These are phyloP conservation scores for Orbilia ellipsospora DNA, from an alignment of 2,329 filamentous ascomycete species.

Conservation along the genomic window DNA sequence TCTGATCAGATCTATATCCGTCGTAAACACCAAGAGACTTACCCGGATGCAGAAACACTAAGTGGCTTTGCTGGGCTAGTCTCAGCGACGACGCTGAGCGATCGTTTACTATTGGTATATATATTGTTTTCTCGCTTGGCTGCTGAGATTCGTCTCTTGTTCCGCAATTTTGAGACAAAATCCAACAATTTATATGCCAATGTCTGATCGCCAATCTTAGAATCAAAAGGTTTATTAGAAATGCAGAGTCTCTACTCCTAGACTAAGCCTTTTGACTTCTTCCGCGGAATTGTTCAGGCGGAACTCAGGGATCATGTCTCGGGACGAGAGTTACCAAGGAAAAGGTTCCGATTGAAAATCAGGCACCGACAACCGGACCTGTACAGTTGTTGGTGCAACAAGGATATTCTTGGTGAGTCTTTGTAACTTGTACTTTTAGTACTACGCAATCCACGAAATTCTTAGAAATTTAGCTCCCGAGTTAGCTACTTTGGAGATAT, in stretches of 20 bases:
- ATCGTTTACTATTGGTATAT: too few relatives aligned
- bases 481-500: too few relatives aligned
- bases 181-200: slow-evolving; percentile 2
- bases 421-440: too few relatives aligned
- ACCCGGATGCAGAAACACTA: slow-evolving; percentile 21
- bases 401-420: not conserved
- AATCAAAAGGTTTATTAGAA: not conserved
- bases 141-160: not conserved
- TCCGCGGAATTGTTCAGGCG: not conserved
- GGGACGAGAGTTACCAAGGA: not conserved
- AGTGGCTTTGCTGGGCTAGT: too few relatives aligned
- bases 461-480: too few relatives aligned
- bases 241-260: not conserved
- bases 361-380: not conserved
- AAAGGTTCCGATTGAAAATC: slow-evolving; percentile 6
- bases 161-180: slow-evolving; percentile 2
- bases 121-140: not conserved
- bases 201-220: not conserved
- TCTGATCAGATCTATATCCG: slow-evolving; percentile 28
- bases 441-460: not conserved
- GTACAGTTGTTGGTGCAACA: not conserved
- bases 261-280: not conserved
- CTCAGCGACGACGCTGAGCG: too few relatives aligned
- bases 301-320: not conserved
- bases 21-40: slow-evolving; percentile 13